A percentile compares a stretch with the other conserved stretches of the same genome.
Evolutionary conservation across 805 yeast genomes (phyloP).

Genomic region (Ogataea nakhonphanomensis): DNA sequence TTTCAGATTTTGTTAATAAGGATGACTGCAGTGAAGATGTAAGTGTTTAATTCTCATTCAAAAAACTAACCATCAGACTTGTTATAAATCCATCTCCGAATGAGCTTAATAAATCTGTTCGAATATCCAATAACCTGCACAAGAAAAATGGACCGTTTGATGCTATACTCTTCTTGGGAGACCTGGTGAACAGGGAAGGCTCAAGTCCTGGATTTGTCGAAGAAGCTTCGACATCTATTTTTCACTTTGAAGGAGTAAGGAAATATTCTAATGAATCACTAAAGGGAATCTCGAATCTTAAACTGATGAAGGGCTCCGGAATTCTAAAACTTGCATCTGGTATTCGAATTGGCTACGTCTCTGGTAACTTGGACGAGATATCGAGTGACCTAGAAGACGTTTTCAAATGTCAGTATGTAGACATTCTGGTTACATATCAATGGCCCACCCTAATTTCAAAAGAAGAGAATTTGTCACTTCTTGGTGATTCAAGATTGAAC

Average conservation of each 20-base stretch:
- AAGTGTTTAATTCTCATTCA: not conserved
- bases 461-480: slow-evolving; percentile 40
- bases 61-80: slow-evolving; percentile 23
- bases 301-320: slow-evolving; percentile 35
- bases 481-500: slow-evolving; percentile 48
- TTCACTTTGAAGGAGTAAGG: slow-evolving; percentile 25
- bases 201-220: slow-evolving; percentile 7
- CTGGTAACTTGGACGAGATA: slow-evolving; percentile 34
- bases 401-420: slow-evolving; percentile 34
- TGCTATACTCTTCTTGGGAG: slow-evolving; percentile 51
- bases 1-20: not conserved
- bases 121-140: slow-evolving; percentile 46
- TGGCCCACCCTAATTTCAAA: slow-evolving; percentile 58
- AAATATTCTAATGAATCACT: not conserved
- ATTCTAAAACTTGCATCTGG: slow-evolving; percentile 41
- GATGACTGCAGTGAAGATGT: slow-evolving; percentile 8
- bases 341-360: slow-evolving; percentile 44
- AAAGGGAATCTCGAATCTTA: slow-evolving; percentile 26
- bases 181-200: slow-evolving; percentile 26
- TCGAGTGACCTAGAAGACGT: slow-evolving; percentile 13
- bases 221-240: slow-evolving; percentile 23
- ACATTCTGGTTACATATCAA: slow-evolving; percentile 53
- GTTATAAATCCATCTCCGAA: slow-evolving; percentile 45
- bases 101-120: slow-evolving; percentile 41
- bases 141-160: slow-evolving; percentile 66